These are phyloP conservation scores for Acer campestre DNA, from an alignment of 345 rosid genomes.

Conservation along the genomic window DNA sequence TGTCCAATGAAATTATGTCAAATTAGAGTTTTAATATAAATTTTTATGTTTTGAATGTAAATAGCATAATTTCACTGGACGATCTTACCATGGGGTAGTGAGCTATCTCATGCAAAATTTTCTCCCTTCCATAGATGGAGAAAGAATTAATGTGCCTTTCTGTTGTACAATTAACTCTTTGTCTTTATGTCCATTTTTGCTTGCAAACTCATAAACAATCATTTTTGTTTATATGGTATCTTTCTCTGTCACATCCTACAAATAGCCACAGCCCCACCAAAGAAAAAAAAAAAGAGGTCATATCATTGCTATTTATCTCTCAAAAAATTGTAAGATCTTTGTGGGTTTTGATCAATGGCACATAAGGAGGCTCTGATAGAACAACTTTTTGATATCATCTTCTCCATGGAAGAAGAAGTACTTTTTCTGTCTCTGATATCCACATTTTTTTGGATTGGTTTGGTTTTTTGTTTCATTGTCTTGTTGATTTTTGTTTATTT, in stretches of 20 bases:
- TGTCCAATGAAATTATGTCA: too few relatives aligned
- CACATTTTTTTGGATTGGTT: neutral
- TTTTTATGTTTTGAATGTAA: too few relatives aligned
- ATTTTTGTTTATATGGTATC: too few relatives aligned
- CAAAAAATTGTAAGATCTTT: neutral
- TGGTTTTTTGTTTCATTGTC: neutral
- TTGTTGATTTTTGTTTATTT: neutral
- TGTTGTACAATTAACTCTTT: too few relatives aligned
- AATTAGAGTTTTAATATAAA: too few relatives aligned
- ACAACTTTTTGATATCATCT: slow-evolving; percentile 15
- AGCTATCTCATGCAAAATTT: too few relatives aligned
- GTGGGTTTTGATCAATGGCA: slow-evolving; percentile 11
- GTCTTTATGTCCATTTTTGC: too few relatives aligned
- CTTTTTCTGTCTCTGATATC: neutral
- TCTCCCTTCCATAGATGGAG: too few relatives aligned
- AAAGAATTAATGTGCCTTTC: too few relatives aligned
- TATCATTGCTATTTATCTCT: neutral
- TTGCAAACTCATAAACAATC: too few relatives aligned
- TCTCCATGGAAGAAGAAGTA: slow-evolving; percentile 28
- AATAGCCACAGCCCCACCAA: neutral
- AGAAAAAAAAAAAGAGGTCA: neutral
- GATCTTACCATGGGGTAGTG: too few relatives aligned
- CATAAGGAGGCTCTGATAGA: slow-evolving; percentile 10
- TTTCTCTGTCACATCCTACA: neutral
- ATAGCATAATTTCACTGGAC: too few relatives aligned